Percentiles rank a stretch among this genome's conserved stretches.
phyloP scores from a whole-genome alignment of 176 grass and related monocot species.

The Poa annua region DNA sequence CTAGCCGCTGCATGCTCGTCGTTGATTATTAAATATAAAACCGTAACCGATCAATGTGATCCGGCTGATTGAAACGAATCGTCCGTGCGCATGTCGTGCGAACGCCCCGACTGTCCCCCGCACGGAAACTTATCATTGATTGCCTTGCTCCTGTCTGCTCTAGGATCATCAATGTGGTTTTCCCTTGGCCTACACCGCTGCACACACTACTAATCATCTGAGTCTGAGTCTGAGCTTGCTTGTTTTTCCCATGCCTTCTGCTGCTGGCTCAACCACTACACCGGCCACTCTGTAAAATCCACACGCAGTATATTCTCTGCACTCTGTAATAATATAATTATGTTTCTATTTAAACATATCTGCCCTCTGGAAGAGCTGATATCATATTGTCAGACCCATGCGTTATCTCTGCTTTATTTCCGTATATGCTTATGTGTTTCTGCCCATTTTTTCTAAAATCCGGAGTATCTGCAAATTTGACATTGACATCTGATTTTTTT shows the following conservation, averaged over 20 bases:
- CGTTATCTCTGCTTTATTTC: neutral
- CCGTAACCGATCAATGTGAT: constrained; percentile 43
- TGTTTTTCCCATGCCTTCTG: constrained; percentile 11
- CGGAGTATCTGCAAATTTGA: neutral
- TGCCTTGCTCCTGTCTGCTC: neutral
- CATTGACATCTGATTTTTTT: constrained; percentile 2
- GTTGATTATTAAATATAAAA: neutral
- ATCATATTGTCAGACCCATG: neutral
- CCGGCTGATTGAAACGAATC: constrained; percentile 29
- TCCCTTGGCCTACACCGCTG: neutral
- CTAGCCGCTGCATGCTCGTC: constrained; percentile 3
- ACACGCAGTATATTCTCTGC: neutral
- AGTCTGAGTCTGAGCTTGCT: too few species aligned
- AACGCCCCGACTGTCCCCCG: neutral
- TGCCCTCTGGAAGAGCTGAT: neutral
- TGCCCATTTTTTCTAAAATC: constrained; percentile 6
- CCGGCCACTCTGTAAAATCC: neutral
- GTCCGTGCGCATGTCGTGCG: constrained; percentile 13
- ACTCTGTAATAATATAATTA: neutral
- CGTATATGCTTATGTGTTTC: neutral
- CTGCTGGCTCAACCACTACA: neutral
- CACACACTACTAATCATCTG: neutral
- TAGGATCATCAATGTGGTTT: constrained; percentile 40
- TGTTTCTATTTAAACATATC: neutral
- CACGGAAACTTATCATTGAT: constrained; percentile 30